A percentile compares a stretch with the other conserved stretches of the same genome.
These are phyloP conservation scores for Candida schatavii DNA, from an alignment of 805 yeast genomes.

Conservation along the genomic window DNA sequence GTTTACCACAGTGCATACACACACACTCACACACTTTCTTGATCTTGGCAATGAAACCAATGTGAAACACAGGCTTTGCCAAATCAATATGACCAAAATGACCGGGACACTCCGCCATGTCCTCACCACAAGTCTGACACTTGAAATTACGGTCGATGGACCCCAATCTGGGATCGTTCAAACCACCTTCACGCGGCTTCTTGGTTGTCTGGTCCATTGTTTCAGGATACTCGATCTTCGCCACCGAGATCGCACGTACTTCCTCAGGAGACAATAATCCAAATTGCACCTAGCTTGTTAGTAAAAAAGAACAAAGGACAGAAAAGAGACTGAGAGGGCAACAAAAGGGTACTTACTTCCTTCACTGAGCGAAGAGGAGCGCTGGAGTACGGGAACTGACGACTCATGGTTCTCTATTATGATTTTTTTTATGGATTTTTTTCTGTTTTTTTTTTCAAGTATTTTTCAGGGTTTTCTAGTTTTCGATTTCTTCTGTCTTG, in stretches of 20 bases:
- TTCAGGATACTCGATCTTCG: conserved; percentile 96
- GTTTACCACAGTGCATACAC: conserved; percentile 98
- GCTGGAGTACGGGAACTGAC: conserved; percentile 85
- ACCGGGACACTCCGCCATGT: conserved; percentile 99
- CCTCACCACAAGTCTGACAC: conserved; percentile 99
- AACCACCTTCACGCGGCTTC: conserved; percentile 94
- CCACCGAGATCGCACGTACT: conserved; percentile 91
- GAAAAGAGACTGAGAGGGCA: background rate
- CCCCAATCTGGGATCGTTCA: conserved; percentile 95
- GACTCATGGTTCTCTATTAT: conserved; percentile 32
- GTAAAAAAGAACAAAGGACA: background rate
- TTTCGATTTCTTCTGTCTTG: background rate
- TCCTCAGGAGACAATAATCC: conserved; percentile 98
- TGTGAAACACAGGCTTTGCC: conserved; percentile 97
- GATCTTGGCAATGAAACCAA: conserved; percentile 92
- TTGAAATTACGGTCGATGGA: conserved; percentile 95
- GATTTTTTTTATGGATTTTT: conserved; percentile 10
- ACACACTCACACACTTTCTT: conserved; percentile 95
- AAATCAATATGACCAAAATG: conserved; percentile 98
- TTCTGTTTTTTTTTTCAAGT: conserved; percentile 12
- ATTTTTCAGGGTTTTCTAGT: conserved; percentile 3
- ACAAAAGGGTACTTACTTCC: conserved; percentile 58
- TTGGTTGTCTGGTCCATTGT: conserved; percentile 98
- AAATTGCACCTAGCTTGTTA: conserved; percentile 67
- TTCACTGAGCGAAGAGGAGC: conserved; percentile 97